Evolutionary conservation across 495 filamentous ascomycete species (phyloP), one percentile per base, ranked within the genome.

Genomic region (Xylaria acuta): DNA sequence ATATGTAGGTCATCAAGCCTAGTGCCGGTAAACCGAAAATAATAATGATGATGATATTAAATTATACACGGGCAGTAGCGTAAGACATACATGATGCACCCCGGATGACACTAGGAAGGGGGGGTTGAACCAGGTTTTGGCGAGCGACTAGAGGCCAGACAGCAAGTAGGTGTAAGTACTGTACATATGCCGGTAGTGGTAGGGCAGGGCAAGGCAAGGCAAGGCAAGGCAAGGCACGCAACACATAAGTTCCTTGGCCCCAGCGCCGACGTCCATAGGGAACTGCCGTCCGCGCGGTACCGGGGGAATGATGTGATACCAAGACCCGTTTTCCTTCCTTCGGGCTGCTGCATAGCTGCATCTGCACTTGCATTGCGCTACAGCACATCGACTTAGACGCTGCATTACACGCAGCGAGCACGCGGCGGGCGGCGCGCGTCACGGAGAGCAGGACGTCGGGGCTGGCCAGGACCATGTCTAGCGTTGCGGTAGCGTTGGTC

Each of bases 81-180:
- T 38, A 67, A 71, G 45, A 71, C 60, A 71, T 71, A 71, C 69
- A 71, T 71, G 56, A 71, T 64, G 69, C 59, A 71, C 69, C 69
- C 69, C 47, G 40, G 69, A 71, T 56, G 27, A 22, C 41, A 41
- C 59, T 43, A 54, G 58, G 58, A 38, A 38, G 34, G 34, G 58
- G 34, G 34, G 58, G 58, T 22, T 38, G 41, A 34, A 65, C 41
- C 63, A 34, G 41, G 63, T 49, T 65, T 65, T 32, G 41, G 27
- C 14, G 7, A 14, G 40, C 22, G 38, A 65, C 36, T 43, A 64
- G 20, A 43, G 18, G n/a, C n/a, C n/a, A n/a, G 60, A 43, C 60
- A 16, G 43, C 22, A n/a, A 14, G 58, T 60, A 38, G 11, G 58
- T n/a, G 6, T 8, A 64, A 64, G 60, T 64, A 64, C 60, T 60